Evolutionary conservation across 2,329 filamentous ascomycete genomes (phyloP).

Genomic region (Huntiella moniliformis): DNA sequence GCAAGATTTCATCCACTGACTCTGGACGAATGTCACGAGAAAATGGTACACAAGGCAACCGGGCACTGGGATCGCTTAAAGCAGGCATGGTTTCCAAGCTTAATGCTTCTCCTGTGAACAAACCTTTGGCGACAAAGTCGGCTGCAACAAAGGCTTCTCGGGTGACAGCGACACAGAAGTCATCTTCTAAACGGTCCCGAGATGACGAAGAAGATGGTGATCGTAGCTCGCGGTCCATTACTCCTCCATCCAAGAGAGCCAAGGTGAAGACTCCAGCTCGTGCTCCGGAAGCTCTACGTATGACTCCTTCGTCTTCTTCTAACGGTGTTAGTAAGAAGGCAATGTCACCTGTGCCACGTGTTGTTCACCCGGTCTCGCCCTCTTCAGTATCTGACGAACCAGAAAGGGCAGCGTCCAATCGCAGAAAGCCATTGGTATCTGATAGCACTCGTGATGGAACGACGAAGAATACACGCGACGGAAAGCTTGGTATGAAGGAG

Average conservation of each 20-base stretch:
- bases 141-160: constrained; percentile 5
- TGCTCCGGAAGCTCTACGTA: constrained; percentile 3
- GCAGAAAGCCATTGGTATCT: constrained; percentile 12
- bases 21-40: constrained; percentile 4
- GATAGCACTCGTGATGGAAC: neutral
- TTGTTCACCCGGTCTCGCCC: constrained; percentile 4
- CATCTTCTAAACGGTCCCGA: constrained; percentile 29
- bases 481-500: constrained; percentile 5
- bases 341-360: constrained; percentile 2
- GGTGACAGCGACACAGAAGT: constrained; percentile 14
- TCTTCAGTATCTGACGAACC: constrained; percentile 5
- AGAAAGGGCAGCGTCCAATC: constrained; percentile 16
- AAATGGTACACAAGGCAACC: constrained; percentile 3
- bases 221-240: constrained; percentile 41
- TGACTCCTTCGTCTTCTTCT: constrained; percentile 5
- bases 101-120: constrained; percentile 10
- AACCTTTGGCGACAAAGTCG: constrained; percentile 16
- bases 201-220: constrained; percentile 31
- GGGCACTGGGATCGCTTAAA: neutral
- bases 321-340: constrained; percentile 2
- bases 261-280: constrained; percentile 25
- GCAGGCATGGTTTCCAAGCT: neutral
- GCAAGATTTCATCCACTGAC: constrained; percentile 6
- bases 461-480: neutral
- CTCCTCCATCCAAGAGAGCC: constrained; percentile 37